Percentiles rank a stretch among this genome's conserved stretches.
These are phyloP conservation scores for Paracamarosporium sp. DNA, from an alignment of 2,329 filamentous ascomycete species.

Conservation along the genomic window DNA sequence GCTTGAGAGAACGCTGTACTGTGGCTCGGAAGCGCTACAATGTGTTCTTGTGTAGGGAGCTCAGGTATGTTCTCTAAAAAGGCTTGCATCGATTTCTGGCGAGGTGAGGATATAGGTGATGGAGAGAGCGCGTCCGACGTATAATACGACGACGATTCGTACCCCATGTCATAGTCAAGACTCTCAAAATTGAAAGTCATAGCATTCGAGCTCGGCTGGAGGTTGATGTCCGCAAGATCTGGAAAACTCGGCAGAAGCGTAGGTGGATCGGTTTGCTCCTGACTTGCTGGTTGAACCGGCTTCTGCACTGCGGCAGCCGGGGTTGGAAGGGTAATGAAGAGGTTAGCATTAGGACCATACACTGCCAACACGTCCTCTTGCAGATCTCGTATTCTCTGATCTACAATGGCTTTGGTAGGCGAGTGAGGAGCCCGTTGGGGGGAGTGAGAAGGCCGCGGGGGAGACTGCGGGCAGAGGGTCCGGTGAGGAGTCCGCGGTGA, in stretches of 20 bases:
- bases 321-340: conserved; percentile 60
- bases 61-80: conserved; percentile 46
- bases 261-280: conserved; percentile 58
- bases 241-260: conserved; percentile 67
- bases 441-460: conserved; percentile 41
- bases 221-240: conserved; percentile 56
- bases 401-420: conserved; percentile 43
- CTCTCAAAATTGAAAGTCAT: conserved; percentile 49
- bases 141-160: conserved; percentile 58
- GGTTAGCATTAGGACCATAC: conserved; percentile 50
- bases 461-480: conserved; percentile 39
- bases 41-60: conserved; percentile 32
- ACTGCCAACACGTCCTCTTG: conserved; percentile 53
- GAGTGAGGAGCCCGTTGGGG: conserved; percentile 42
- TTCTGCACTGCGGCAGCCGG: conserved; percentile 59
- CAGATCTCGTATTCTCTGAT: conserved; percentile 51
- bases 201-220: conserved; percentile 47
- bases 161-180: conserved; percentile 52
- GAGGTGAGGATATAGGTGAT: conserved; percentile 46
- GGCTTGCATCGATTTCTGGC: conserved; percentile 39
- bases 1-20: conserved; percentile 40
- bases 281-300: conserved; percentile 44
- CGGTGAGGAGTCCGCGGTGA: conserved; percentile 44
- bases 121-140: conserved; percentile 59
- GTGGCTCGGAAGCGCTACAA: conserved; percentile 38